Evolutionary conservation across 2,329 filamentous ascomycete species (phyloP).

Genomic region (Aspergillus brunneoviolaceus): DNA sequence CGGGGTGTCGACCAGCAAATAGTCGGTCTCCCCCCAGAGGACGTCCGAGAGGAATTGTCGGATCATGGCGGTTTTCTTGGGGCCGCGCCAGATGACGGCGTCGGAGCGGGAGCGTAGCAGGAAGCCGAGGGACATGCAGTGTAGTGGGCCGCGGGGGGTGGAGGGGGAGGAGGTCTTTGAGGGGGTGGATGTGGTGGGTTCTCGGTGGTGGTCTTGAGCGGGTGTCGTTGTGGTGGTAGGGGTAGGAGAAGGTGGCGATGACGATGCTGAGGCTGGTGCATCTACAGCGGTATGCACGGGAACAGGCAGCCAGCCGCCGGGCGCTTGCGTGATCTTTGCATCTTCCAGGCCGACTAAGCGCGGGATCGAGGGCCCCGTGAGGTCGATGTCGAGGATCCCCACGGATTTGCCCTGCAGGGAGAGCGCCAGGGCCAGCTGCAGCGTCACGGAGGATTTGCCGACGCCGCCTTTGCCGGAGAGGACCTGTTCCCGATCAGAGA

Average conservation of each 20-base stretch:
- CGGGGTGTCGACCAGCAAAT: conserved; percentile 90
- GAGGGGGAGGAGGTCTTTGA: too few species aligned
- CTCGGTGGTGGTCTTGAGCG: background rate
- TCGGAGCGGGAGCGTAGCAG: conserved; percentile 79
- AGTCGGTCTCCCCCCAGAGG: conserved; percentile 83
- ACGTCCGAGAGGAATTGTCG: conserved; percentile 93
- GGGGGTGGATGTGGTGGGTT: too few species aligned
- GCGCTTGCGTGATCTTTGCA: conserved; percentile 85
- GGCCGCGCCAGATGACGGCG: conserved; percentile 94
- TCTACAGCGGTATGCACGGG: conserved; percentile 65
- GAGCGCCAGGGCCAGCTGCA: conserved; percentile 88
- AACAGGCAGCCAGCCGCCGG: conserved; percentile 89
- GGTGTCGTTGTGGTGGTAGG: conserved; percentile 10
- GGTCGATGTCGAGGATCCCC: conserved; percentile 91
- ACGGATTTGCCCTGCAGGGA: conserved; percentile 83
- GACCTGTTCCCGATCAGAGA: conserved; percentile 46
- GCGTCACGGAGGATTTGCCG: conserved; percentile 96
- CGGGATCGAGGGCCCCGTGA: conserved; percentile 94
- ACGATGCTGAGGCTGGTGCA: background rate
- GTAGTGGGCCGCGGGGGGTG: conserved; percentile 40
- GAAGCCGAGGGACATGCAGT: conserved; percentile 91
- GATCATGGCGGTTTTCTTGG: conserved; percentile 99
- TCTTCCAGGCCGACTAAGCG: conserved; percentile 88
- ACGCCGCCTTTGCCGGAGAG: conserved; percentile 98
- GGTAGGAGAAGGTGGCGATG: background rate